A percentile compares a stretch with the other conserved stretches of the same genome.
phyloP scores from a whole-genome alignment of 192 early-diverging fungal species.

The Rhizophagus sp. region DNA sequence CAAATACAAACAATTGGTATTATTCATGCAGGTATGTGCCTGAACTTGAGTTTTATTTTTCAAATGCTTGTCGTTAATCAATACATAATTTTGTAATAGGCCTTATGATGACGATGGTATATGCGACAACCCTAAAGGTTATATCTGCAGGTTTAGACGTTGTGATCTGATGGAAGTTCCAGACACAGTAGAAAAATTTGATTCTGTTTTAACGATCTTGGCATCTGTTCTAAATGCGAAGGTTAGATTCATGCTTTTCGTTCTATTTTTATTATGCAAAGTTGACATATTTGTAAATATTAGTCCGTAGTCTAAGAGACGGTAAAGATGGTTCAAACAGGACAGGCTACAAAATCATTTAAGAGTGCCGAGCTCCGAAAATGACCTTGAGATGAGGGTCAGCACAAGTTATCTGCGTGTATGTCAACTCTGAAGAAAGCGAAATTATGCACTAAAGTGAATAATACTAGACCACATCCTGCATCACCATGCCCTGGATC shows the following conservation, averaged over 20 bases:
- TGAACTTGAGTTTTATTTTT: neutral
- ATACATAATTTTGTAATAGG: too few relatives aligned
- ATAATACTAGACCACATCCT: too few relatives aligned
- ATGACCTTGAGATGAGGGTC: constrained; percentile 10
- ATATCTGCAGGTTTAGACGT: neutral
- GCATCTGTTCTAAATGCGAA: constrained; percentile 10
- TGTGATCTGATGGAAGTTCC: neutral
- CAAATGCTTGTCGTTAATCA: too few relatives aligned
- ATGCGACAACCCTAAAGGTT: neutral
- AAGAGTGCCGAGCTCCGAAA: neutral
- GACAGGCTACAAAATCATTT: neutral
- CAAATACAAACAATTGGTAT: too few relatives aligned
- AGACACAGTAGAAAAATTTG: neutral
- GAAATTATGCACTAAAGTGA: too few relatives aligned
- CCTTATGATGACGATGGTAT: neutral
- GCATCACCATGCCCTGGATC: too few relatives aligned
- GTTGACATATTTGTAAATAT: constrained; percentile 17
- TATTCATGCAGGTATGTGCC: too few relatives aligned
- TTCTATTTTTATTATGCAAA: constrained; percentile 14
- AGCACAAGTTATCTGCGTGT: neutral
- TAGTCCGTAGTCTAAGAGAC: constrained; percentile 23
- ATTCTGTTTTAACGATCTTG: neutral
- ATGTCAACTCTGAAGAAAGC: neutral
- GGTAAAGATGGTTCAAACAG: neutral
- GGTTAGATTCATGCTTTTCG: neutral